A percentile compares a stretch with the other conserved stretches of the same genome.
Conservation (phyloP, 768 basidiomycete genomes). For the Peribolospora baueri region DNA sequence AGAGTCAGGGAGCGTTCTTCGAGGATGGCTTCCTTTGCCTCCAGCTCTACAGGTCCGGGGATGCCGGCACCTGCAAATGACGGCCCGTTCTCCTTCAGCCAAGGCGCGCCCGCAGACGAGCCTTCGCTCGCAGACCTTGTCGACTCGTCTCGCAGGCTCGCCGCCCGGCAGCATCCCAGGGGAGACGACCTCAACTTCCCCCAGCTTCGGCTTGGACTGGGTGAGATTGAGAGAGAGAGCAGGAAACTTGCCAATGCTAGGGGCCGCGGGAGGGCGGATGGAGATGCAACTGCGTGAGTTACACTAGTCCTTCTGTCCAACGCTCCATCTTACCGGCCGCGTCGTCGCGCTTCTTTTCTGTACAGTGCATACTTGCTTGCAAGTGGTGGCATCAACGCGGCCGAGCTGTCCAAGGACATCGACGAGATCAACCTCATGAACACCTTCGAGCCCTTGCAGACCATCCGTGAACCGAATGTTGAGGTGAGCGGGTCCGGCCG, state of each 20-base stretch:
- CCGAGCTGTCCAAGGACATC: constrained; percentile 60
- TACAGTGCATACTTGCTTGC: constrained; percentile 71
- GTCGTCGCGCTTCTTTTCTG: background rate
- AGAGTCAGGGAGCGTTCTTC: too few species aligned
- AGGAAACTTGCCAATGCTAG: constrained; percentile 31
- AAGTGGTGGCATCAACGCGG: constrained; percentile 75
- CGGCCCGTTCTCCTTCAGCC: too few species aligned
- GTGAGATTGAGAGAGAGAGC: constrained; percentile 86
- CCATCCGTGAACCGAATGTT: constrained; percentile 80
- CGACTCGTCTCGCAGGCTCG: constrained; percentile 11
- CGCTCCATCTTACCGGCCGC: constrained; percentile 1
- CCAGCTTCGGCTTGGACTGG: constrained; percentile 63
- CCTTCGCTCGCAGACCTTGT: too few species aligned
- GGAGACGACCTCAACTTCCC: constrained; percentile 49
- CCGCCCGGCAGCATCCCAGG: constrained; percentile 50
- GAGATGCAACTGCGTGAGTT: background rate
- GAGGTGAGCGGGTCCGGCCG: constrained; percentile 19
- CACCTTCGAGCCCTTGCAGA: constrained; percentile 71
- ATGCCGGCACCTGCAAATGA: too few species aligned
- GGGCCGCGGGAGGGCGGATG: background rate
- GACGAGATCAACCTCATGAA: constrained; percentile 54
- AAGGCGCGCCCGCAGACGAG: too few species aligned
- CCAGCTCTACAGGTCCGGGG: too few species aligned
- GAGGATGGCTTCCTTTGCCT: too few species aligned
- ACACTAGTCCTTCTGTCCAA: background rate